Conservation (phyloP, 192 early-diverging fungal species). For the Linnemannia hyalina region DNA sequence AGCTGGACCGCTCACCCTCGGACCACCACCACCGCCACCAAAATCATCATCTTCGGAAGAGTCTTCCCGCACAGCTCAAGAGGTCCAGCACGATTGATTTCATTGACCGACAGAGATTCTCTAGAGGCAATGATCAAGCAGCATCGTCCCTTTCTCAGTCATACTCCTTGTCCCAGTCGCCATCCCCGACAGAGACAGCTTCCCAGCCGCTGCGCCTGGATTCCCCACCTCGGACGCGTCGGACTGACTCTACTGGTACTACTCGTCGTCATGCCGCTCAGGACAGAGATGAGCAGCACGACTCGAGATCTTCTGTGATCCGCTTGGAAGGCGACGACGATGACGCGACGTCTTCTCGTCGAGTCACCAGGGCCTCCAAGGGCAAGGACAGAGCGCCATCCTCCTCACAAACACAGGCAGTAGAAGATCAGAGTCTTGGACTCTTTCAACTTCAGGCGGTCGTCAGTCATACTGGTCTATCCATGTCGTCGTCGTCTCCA, state of each 20-base stretch:
- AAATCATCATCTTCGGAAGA: neutral
- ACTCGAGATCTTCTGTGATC: neutral
- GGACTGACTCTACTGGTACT: neutral
- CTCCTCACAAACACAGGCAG: neutral
- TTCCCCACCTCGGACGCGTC: neutral
- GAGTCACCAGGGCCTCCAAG: neutral
- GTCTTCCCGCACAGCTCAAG: neutral
- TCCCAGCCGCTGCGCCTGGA: neutral
- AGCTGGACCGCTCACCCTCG: neutral
- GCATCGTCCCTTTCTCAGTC: neutral
- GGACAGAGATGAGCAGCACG: neutral
- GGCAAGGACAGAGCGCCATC: slow-evolving; percentile 23
- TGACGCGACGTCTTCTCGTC: neutral
- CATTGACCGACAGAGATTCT: neutral
- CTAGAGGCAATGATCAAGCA: neutral
- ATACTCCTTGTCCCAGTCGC: neutral
- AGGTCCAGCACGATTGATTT: slow-evolving; percentile 18
- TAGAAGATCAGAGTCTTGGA: slow-evolving; percentile 2
- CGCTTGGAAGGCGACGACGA: neutral
- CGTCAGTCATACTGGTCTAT: slow-evolving; percentile 35
- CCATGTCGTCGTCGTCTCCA: slow-evolving; percentile 1
- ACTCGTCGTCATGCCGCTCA: neutral
- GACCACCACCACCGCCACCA: slow-evolving; percentile 1
- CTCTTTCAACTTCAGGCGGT: slow-evolving; percentile 30
- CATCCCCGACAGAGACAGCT: neutral